These are phyloP conservation scores for Pelargonium nanum DNA, from an alignment of 345 rosid genomes.

Conservation along the genomic window DNA sequence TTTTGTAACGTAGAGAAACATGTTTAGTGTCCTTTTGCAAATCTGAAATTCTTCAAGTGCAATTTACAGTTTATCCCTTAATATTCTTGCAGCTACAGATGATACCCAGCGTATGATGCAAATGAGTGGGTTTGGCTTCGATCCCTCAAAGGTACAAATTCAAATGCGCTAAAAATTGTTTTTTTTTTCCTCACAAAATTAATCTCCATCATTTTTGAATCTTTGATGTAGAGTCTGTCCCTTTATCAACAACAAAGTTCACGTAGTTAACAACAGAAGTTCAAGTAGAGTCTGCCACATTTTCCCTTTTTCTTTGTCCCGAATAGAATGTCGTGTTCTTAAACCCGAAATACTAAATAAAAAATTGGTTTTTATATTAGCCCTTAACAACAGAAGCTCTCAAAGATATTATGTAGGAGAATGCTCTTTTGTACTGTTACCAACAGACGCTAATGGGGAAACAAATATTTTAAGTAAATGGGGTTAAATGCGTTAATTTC, in stretches of 20 bases:
- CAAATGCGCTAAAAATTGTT: neutral
- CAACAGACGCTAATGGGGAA: too few relatives aligned
- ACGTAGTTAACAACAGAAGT: neutral
- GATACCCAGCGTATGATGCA: slow-evolving; percentile 97
- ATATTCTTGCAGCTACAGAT: slow-evolving; percentile 53
- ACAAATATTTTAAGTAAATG: too few relatives aligned
- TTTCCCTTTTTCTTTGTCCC: too few relatives aligned
- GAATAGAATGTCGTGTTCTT: too few relatives aligned
- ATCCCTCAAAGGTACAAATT: slow-evolving; percentile 64
- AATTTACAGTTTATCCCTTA: neutral
- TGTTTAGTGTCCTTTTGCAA: neutral
- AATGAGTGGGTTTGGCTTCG: slow-evolving; percentile 96
- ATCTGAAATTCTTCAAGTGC: slow-evolving; percentile 19
- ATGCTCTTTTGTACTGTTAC: too few relatives aligned
- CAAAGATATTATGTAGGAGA: too few relatives aligned
- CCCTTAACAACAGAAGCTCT: too few relatives aligned
- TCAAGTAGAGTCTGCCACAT: too few relatives aligned
- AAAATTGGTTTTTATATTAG: too few relatives aligned
- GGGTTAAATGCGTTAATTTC: too few relatives aligned
- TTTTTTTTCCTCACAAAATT: neutral
- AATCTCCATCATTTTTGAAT: neutral
- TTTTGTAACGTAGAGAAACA: neutral
- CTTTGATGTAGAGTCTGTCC: neutral
- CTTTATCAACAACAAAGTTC: neutral
- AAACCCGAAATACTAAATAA: too few relatives aligned